Base-by-base conservation (phyloP, 106 monocot species). In the Dendrobium chrysotoxum region DNA sequence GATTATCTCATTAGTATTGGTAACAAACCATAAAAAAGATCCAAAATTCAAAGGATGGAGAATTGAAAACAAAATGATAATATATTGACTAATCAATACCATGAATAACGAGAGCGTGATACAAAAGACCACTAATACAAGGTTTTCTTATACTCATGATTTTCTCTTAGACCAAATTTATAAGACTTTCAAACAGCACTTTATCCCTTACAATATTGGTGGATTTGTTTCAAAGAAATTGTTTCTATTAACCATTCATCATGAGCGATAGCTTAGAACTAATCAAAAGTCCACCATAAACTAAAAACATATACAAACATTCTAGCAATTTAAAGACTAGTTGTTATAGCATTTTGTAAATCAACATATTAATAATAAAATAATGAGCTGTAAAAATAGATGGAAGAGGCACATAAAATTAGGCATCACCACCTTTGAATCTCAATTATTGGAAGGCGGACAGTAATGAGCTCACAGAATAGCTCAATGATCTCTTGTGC, bases 401-500 rank as follows among this genome's bases (percentile, higher is more conserved):
- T 16, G 31, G 4, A 35, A 50, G 16, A 70, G 28, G 66, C 4
- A 70, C 70, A 70, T 35, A 2, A 5, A 50, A 76, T 28, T 10
- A 76, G 47, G 3, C 10, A 47, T 26, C 21, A 25, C 58, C 44
- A 99, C 99, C 91, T 95, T 47, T 99, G 99, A 8, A 84, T 82
- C 79, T 99, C 99, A 28, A 99, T 95, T 75, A 99, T 95, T 54
- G 99, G 95, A 78, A 99, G 88, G 12, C 99, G 91, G 25, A 95
- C 99, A 9, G 87, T 55, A 28, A 99, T 88, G 35, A 99, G 91
- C 77, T 99, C 99, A 70, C 99, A 95, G 68, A 93, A 99, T 53
- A 99, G 81, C 84, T 99, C 99, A 38, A 99, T 74, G 38, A 95
- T 95, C 87, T 95, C 99, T 81, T 99, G 99, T 20, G 99, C 93